Conservation (phyloP, 257 asterid genomes). For the Plantago elongata region DNA sequence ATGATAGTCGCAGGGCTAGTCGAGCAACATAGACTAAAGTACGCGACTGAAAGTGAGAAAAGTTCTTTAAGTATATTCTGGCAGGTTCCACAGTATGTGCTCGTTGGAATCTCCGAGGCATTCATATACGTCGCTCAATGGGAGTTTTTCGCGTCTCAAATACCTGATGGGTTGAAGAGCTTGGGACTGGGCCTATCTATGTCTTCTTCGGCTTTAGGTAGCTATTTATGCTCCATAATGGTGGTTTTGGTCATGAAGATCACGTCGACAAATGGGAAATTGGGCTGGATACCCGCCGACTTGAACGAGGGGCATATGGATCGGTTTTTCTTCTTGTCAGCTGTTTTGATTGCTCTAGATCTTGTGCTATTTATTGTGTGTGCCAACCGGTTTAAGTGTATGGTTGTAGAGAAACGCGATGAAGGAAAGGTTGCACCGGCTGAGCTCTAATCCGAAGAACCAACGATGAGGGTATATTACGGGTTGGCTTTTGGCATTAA, state of each 20-base stretch:
- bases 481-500: slow-evolving; percentile 27
- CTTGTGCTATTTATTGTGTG: slow-evolving; percentile 48
- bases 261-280: slow-evolving; percentile 56
- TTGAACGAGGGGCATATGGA: slow-evolving; percentile 81
- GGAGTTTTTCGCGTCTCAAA: slow-evolving; percentile 71
- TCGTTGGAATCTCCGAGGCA: slow-evolving; percentile 79
- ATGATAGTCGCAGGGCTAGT: slow-evolving; percentile 66
- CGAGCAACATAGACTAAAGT: slow-evolving; percentile 52
- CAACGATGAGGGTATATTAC: slow-evolving; percentile 11
- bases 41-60: slow-evolving; percentile 41
- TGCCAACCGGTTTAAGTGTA: slow-evolving; percentile 68
- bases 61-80: slow-evolving; percentile 68
- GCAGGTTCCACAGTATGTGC: slow-evolving; percentile 81
- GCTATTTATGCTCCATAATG: slow-evolving; percentile 59
- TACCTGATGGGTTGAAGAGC: slow-evolving; percentile 65
- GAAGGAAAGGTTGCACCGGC: slow-evolving; percentile 23
- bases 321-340: slow-evolving; percentile 69
- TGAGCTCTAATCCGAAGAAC: slow-evolving; percentile 27
- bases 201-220: slow-evolving; percentile 79
- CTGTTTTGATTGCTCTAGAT: slow-evolving; percentile 54
- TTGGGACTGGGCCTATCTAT: slow-evolving; percentile 72
- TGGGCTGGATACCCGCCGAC: slow-evolving; percentile 73
- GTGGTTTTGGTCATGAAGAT: slow-evolving; percentile 58
- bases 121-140: slow-evolving; percentile 73
- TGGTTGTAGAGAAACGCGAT: slow-evolving; percentile 41